These are phyloP conservation scores for Mariannaea sp. DNA, from an alignment of 2,329 filamentous ascomycete genomes.

Conservation along the genomic window DNA sequence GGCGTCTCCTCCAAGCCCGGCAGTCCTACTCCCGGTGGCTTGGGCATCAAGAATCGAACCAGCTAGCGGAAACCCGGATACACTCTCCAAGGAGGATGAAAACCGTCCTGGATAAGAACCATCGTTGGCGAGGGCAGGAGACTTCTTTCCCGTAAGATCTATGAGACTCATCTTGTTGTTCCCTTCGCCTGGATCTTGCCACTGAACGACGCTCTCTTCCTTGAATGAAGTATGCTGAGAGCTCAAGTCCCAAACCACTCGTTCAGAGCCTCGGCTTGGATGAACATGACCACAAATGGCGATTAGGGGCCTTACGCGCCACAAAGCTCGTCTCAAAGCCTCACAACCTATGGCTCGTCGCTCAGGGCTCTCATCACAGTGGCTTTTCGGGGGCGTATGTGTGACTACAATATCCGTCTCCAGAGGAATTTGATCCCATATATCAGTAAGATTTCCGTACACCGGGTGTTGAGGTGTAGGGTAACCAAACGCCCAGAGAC, in stretches of 20 bases:
- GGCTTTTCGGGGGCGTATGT: conserved; percentile 67
- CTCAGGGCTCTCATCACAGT: conserved; percentile 57
- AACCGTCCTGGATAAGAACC: conserved; percentile 39
- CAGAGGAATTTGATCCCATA: conserved; percentile 67
- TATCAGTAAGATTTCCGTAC: conserved; percentile 34
- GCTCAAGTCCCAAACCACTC: conserved; percentile 63
- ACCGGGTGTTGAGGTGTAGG: conserved; percentile 34
- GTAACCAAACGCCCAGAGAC: conserved; percentile 73
- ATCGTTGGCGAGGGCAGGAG: conserved; percentile 52
- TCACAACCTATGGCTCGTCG: conserved; percentile 61
- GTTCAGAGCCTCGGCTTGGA: conserved; percentile 66
- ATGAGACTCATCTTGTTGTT: conserved; percentile 65
- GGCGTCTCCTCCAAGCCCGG: conserved; percentile 48
- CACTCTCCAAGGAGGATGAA: conserved; percentile 1
- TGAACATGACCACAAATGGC: conserved; percentile 76
- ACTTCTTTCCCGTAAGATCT: conserved; percentile 58
- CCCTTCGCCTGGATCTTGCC: conserved; percentile 63
- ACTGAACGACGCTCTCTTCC: conserved; percentile 51
- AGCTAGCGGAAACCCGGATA: conserved; percentile 5
- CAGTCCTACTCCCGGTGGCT: conserved; percentile 30
- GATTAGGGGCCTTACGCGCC: conserved; percentile 65
- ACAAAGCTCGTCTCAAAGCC: conserved; percentile 60
- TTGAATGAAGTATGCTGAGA: conserved; percentile 47
- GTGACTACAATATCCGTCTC: conserved; percentile 71
- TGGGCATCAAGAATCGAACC: conserved; percentile 29